These are phyloP conservation scores for Coemansia sp. DNA, from an alignment of 192 early-diverging fungal species.

Conservation along the genomic window DNA sequence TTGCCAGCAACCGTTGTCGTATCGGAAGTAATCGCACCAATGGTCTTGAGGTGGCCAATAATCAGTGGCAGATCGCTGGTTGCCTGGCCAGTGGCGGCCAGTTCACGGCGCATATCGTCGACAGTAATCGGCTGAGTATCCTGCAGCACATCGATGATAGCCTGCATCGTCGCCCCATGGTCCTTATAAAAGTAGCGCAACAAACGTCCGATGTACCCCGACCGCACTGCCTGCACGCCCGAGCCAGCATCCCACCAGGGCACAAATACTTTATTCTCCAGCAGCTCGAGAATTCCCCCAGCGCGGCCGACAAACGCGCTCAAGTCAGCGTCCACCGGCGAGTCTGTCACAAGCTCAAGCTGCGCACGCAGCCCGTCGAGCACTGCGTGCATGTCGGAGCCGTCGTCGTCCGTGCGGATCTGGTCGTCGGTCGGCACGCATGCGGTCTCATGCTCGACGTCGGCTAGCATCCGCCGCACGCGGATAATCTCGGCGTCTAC, in stretches of 20 bases:
- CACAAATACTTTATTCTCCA: conserved; percentile 48
- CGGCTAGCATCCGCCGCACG: conserved; percentile 28
- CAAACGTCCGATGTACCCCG: conserved; percentile 27
- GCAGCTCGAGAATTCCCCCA: conserved; percentile 20
- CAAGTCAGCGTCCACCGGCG: conserved; percentile 6
- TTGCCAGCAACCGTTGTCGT: conserved; percentile 30
- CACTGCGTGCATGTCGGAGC: conserved; percentile 29
- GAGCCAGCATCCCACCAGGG: conserved; percentile 47
- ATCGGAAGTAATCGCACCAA: conserved; percentile 31
- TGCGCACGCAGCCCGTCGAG: conserved; percentile 33
- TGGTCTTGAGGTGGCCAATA: conserved; percentile 27
- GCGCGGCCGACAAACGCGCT: conserved; percentile 14
- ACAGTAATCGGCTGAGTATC: conserved; percentile 42
- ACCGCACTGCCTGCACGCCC: conserved; percentile 23
- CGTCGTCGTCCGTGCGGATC: conserved; percentile 38
- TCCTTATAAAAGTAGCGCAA: conserved; percentile 51
- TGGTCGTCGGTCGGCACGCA: conserved; percentile 29
- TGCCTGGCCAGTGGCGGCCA: conserved; percentile 33
- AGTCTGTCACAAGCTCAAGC: conserved; percentile 5
- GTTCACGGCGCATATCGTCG: conserved; percentile 40
- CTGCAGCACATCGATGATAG: conserved; percentile 33
- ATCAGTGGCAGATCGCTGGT: conserved; percentile 40
- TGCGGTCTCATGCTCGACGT: conserved; percentile 38
- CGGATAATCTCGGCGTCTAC: conserved; percentile 47
- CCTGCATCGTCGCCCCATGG: conserved; percentile 48